Evolutionary conservation across 495 filamentous ascomycete species (phyloP).

Genomic region (Penicillium silybi): DNA sequence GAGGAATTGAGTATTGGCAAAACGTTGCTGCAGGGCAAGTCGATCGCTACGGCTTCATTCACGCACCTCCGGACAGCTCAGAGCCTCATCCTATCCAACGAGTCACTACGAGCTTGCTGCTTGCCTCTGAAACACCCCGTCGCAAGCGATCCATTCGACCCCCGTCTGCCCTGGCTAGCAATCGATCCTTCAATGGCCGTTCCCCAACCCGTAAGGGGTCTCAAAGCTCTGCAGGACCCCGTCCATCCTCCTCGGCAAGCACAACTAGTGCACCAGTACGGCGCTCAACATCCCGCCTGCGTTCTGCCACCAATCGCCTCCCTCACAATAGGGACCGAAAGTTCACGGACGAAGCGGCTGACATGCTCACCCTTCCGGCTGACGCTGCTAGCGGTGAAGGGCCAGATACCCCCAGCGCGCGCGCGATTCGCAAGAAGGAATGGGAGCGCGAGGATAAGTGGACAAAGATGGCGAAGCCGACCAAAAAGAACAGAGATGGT

Average conservation of each 20-base stretch:
- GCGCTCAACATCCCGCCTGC: constrained; percentile 42
- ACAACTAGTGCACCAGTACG: constrained; percentile 37
- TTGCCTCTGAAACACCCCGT: constrained; percentile 62
- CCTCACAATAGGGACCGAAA: constrained; percentile 72
- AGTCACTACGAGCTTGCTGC: constrained; percentile 60
- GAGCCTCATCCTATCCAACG: constrained; percentile 56
- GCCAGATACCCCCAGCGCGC: constrained; percentile 47
- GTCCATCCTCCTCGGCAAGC: constrained; percentile 46
- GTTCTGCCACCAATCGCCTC: constrained; percentile 68
- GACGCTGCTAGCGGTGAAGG: constrained; percentile 58
- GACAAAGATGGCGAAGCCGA: constrained; percentile 87
- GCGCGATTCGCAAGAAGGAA: constrained; percentile 72
- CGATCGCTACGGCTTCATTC: constrained; percentile 94
- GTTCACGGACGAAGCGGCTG: constrained; percentile 77
- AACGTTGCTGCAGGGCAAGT: constrained; percentile 82
- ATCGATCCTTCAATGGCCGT: constrained; percentile 48
- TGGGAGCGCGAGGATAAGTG: constrained; percentile 87
- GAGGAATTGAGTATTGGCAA: constrained; percentile 94
- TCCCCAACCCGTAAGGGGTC: constrained; percentile 48
- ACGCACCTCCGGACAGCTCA: constrained; percentile 39
- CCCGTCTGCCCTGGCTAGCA: constrained; percentile 38
- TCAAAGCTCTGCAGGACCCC: constrained; percentile 24
- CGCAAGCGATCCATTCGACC: constrained; percentile 51
- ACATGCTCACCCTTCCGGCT: constrained; percentile 81
- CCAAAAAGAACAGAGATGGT: constrained; percentile 52